Conservation (phyloP, 495 filamentous ascomycete genomes). For the Bombardia bombarda region DNA sequence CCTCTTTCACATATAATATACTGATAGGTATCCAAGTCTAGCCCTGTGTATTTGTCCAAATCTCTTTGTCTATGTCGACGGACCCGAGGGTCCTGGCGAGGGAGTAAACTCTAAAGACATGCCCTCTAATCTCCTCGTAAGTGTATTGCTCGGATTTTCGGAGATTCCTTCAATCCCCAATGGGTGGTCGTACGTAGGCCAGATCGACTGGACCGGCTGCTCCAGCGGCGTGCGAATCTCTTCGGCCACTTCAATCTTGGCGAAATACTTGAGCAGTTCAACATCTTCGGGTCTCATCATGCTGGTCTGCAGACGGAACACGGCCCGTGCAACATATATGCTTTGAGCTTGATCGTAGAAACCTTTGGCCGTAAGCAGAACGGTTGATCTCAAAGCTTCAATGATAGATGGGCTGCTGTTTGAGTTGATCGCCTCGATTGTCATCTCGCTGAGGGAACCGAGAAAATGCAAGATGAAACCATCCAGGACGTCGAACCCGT, state of each 20-base stretch:
- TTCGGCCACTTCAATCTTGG: conserved; percentile 12
- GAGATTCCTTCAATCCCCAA: no score
- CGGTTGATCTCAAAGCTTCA: conserved; percentile 23
- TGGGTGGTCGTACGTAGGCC: conserved; percentile 19
- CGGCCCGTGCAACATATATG: conserved; percentile 19
- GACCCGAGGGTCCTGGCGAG: no score
- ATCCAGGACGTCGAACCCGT: conserved; percentile 29
- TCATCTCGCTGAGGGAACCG: conserved; percentile 20
- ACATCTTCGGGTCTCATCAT: conserved; percentile 17
- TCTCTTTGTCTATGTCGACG: no score
- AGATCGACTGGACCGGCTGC: conserved; percentile 16
- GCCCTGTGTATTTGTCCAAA: no score
- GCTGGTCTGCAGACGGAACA: conserved; percentile 14
- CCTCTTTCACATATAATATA: no score
- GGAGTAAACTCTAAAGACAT: no score
- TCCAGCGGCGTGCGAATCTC: conserved; percentile 13
- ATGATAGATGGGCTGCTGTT: conserved; percentile 6
- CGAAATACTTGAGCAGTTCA: conserved; percentile 13
- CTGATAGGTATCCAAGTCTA: no score
- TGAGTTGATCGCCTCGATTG: conserved; percentile 17
- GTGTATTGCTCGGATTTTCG: no score
- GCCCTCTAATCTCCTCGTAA: conserved; percentile 12
- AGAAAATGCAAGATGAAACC: conserved; percentile 27
- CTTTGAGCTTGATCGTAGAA: conserved; percentile 26
- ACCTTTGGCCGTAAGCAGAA: conserved; percentile 28